A percentile compares a stretch with the other conserved stretches of the same genome.
These are phyloP conservation scores for Phytopythium chamaehyphon DNA, from an alignment of 352 stramenopile species.

Conservation along the genomic window DNA sequence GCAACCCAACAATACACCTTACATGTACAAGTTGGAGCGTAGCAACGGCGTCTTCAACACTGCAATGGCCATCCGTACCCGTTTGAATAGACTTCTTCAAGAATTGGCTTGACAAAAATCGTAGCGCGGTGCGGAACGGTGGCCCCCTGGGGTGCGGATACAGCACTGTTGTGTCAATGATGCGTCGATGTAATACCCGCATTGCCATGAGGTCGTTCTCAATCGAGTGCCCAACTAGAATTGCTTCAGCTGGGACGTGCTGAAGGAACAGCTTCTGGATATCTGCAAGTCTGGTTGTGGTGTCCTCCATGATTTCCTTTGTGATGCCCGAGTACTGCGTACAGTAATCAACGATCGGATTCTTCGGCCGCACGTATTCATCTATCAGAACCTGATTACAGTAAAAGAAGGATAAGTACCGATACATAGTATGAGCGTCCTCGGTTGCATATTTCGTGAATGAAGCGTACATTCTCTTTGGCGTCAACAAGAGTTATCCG, in stretches of 20 bases:
- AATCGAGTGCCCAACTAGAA: constrained; percentile 86
- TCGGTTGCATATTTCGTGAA: background rate
- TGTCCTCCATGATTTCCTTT: constrained; percentile 70
- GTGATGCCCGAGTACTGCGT: constrained; percentile 87
- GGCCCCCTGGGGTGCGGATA: constrained; percentile 80
- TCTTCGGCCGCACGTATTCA: constrained; percentile 74
- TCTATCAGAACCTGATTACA: constrained; percentile 55
- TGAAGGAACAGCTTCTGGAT: constrained; percentile 61
- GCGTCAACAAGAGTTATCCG: constrained; percentile 71
- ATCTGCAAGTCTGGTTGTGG: constrained; percentile 51
- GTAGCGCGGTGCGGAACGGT: constrained; percentile 71
- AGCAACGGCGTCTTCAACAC: constrained; percentile 73
- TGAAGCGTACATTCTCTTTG: constrained; percentile 32
- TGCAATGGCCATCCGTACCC: constrained; percentile 68
- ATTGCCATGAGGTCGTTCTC: constrained; percentile 83
- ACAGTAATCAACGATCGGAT: constrained; percentile 85
- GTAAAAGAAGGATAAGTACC: background rate
- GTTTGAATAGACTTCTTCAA: constrained; percentile 74
- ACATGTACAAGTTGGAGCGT: constrained; percentile 67
- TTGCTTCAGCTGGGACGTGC: constrained; percentile 59
- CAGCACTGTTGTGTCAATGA: constrained; percentile 80
- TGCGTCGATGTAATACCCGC: constrained; percentile 57
- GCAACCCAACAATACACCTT: background rate
- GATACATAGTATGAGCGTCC: too few relatives aligned
- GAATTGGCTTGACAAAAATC: constrained; percentile 70